phyloP scores from a whole-genome alignment of 2,329 filamentous ascomycete species.

The Aureobasidium mangrovei region DNA sequence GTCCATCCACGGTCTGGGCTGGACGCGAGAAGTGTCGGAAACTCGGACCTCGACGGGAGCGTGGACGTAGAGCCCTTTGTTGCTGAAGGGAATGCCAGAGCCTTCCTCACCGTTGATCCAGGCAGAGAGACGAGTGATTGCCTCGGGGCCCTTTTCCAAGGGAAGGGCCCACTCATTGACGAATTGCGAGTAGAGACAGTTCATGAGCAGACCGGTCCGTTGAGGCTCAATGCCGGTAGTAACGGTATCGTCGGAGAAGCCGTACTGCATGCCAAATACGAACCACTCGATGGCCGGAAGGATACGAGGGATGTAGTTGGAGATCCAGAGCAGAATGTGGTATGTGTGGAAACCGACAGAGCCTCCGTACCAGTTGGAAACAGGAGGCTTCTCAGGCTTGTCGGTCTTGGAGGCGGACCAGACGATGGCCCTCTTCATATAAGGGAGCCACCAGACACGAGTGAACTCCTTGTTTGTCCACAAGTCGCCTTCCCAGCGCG shows the following conservation, averaged over 20 bases:
- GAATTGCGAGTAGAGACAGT: slow-evolving; percentile 96
- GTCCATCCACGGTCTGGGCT: slow-evolving; percentile 59
- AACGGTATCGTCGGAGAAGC: slow-evolving; percentile 62
- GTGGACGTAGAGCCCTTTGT: slow-evolving; percentile 72
- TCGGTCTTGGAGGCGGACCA: slow-evolving; percentile 80
- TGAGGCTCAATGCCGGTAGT: slow-evolving; percentile 73
- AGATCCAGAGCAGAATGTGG: slow-evolving; percentile 77
- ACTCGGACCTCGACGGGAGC: slow-evolving; percentile 90
- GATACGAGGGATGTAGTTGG: slow-evolving; percentile 67
- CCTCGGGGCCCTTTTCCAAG: slow-evolving; percentile 76
- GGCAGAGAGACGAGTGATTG: slow-evolving; percentile 68
- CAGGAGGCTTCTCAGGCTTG: slow-evolving; percentile 50
- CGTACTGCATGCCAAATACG: slow-evolving; percentile 95
- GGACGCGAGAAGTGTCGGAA: slow-evolving; percentile 53
- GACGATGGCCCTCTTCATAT: slow-evolving; percentile 76
- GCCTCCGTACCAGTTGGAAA: slow-evolving; percentile 70
- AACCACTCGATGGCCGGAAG: slow-evolving; percentile 91
- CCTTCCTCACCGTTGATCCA: slow-evolving; percentile 75
- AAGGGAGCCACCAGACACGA: slow-evolving; percentile 95
- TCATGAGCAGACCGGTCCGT: slow-evolving; percentile 77
- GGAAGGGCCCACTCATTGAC: slow-evolving; percentile 98
- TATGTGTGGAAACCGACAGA: slow-evolving; percentile 80
- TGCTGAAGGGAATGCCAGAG: slow-evolving; percentile 66
- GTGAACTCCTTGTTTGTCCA: slow-evolving; percentile 86
- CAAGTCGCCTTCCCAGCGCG: slow-evolving; percentile 61